Conservation (phyloP, 2,329 filamentous ascomycete genomes). For the Phyllosticta citribraziliensis region DNA sequence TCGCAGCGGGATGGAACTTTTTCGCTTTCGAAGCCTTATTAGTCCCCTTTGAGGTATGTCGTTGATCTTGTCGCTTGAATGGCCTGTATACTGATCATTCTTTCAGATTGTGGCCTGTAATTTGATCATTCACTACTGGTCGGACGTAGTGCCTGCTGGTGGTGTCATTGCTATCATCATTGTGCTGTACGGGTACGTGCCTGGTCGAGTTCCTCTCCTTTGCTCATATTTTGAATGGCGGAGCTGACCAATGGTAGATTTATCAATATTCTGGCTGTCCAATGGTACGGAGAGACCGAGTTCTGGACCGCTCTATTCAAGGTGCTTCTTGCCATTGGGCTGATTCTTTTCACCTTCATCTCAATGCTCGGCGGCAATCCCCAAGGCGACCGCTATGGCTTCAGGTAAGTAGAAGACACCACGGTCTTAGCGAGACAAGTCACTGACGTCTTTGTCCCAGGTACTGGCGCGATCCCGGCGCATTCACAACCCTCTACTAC, state of each 20-base stretch:
- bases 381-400: constrained; percentile 58
- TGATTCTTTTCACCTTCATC: constrained; percentile 64
- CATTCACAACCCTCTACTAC: constrained; percentile 57
- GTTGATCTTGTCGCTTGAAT: too few species aligned
- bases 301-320: constrained; percentile 73
- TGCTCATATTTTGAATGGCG: constrained; percentile 23
- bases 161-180: constrained; percentile 65
- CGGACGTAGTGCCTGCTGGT: constrained; percentile 43
- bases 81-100: too few species aligned
- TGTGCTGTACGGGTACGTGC: constrained; percentile 40
- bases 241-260: constrained; percentile 46
- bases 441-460: constrained; percentile 61
- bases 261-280: constrained; percentile 62
- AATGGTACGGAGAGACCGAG: constrained; percentile 66
- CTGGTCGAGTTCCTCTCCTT: constrained; percentile 35
- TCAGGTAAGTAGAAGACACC: constrained; percentile 58
- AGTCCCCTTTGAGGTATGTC: constrained; percentile 49
- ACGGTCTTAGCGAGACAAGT: constrained; percentile 48
- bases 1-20: constrained; percentile 65
- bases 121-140: constrained; percentile 69
- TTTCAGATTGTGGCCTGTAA: constrained; percentile 62
- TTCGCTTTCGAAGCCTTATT: constrained; percentile 60
- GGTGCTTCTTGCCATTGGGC: constrained; percentile 62
- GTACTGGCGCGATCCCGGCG: constrained; percentile 59
- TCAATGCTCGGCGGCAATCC: constrained; percentile 79